Evolutionary conservation across 2,329 filamentous ascomycete species (phyloP), one percentile per base, ranked within the genome.

Genomic region (Xylaria sp.): DNA sequence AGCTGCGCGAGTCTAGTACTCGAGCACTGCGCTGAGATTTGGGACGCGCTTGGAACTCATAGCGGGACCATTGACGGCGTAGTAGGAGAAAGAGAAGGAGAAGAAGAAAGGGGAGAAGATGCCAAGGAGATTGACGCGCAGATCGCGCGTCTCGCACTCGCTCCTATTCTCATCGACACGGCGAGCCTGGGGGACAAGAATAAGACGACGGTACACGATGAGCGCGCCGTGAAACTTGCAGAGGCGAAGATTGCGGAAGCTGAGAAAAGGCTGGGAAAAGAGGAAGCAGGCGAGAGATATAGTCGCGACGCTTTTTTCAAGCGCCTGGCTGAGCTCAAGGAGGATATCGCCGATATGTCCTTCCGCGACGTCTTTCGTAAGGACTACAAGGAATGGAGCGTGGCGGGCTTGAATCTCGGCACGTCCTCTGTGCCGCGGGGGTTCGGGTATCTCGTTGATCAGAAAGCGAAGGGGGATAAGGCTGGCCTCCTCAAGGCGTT

Each of bases 381-480:
- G 75, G 92, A 96, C 77, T 96, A 94, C 78, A 96, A 96, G 78
- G 83, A 91, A 72, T 95, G 91, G 91, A 78, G 78, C 11, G 85
- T 87, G 58, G 78, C 78, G 11, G 78, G 76, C 0, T 72, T 87
- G 38, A 80, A 78, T 17, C 80, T 94, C 4, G 91, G 91, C n/a
- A 86, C 92, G 57, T 86, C 86, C 69, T 85, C 85, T 43, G 81
- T 89, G 2, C 86, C 90, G 2, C 87, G 87, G 67, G 77, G 83
- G n/a, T 76, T 94, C 5, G 76, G 77, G 4, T 91, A 87, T 65
- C 75, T 94, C 40, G 73, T 86, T 11, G 70, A 46, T 15, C 28
- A 75, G 14, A 86, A 86, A 68, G 85, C 84, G 1, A 80, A 77
- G 2, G 77, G 79, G 2, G 74, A 79, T 5, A 71, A 70, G 0